These are phyloP conservation scores for Aquilaria malaccensis DNA, from an alignment of 345 rosid species.

Conservation along the genomic window DNA sequence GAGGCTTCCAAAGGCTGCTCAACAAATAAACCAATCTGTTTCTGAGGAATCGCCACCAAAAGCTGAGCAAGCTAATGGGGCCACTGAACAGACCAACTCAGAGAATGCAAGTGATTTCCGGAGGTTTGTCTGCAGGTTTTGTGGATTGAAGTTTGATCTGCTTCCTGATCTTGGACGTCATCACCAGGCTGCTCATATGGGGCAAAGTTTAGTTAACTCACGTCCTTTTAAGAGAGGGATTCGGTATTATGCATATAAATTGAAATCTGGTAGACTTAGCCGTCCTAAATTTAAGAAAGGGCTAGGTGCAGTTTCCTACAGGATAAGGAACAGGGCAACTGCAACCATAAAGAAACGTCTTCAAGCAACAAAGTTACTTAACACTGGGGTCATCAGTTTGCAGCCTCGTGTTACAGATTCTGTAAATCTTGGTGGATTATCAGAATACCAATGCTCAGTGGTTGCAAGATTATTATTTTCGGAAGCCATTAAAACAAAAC, in stretches of 20 bases:
- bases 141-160: slow-evolving; percentile 85
- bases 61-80: slow-evolving; percentile 30
- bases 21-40: slow-evolving; percentile 20
- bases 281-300: slow-evolving; percentile 85
- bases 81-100: slow-evolving; percentile 30
- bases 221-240: slow-evolving; percentile 63
- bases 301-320: slow-evolving; percentile 66
- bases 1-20: slow-evolving; percentile 34
- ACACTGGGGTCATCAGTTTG: slow-evolving; percentile 21
- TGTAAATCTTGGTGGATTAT: slow-evolving; percentile 40
- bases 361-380: slow-evolving; percentile 54
- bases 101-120: slow-evolving; percentile 39
- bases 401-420: slow-evolving; percentile 31
- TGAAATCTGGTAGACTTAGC: slow-evolving; percentile 91
- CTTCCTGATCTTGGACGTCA: slow-evolving; percentile 98
- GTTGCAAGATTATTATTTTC: slow-evolving; percentile 70
- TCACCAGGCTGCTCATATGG: slow-evolving; percentile 99
- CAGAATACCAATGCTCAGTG: slow-evolving; percentile 53
- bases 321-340: slow-evolving; percentile 63
- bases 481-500: slow-evolving; percentile 63
- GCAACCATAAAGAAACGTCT: slow-evolving; percentile 68
- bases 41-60: slow-evolving; percentile 29
- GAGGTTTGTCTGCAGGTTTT: slow-evolving; percentile 76
- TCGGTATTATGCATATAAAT: slow-evolving; percentile 58
- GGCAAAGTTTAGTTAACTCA: slow-evolving; percentile 42